Conservation (phyloP, 352 stramenopile species). For the Phytophthora uliginosa region DNA sequence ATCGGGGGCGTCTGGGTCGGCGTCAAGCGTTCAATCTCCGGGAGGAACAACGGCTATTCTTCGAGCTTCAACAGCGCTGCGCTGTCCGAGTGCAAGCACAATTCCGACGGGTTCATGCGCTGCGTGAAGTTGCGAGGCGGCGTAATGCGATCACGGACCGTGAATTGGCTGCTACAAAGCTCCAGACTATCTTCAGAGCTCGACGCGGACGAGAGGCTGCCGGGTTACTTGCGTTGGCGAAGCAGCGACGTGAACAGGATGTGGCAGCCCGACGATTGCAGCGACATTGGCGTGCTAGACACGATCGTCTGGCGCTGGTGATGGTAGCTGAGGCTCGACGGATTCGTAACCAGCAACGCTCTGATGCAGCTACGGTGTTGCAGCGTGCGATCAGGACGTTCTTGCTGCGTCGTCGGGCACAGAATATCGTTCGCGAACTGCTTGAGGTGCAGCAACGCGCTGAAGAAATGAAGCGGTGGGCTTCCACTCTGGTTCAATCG, state of each 20-base stretch:
- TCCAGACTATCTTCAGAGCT: slow-evolving; percentile 72
- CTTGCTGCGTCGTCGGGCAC: slow-evolving; percentile 54
- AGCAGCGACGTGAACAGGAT: slow-evolving; percentile 49
- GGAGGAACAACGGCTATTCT: slow-evolving; percentile 40
- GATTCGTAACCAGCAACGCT: slow-evolving; percentile 35
- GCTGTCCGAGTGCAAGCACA: slow-evolving; percentile 63
- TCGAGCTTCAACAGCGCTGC: slow-evolving; percentile 44
- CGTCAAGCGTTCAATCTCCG: slow-evolving; percentile 49
- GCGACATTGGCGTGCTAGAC: slow-evolving; percentile 57
- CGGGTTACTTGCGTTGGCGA: slow-evolving; percentile 52
- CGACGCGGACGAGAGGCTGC: slow-evolving; percentile 52
- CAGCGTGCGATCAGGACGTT: slow-evolving; percentile 58
- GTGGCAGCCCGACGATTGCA: slow-evolving; percentile 56
- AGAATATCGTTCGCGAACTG: slow-evolving; percentile 58
- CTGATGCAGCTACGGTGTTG: slow-evolving; percentile 50
- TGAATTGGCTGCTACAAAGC: slow-evolving; percentile 60
- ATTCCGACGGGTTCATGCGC: slow-evolving; percentile 54
- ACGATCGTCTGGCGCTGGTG: slow-evolving; percentile 53
- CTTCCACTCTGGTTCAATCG: slow-evolving; percentile 73
- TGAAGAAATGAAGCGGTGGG: slow-evolving; percentile 76
- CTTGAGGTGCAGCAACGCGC: slow-evolving; percentile 48
- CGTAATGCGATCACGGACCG: slow-evolving; percentile 37
- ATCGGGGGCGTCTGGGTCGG: slow-evolving; percentile 60
- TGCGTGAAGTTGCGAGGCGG: slow-evolving; percentile 37
- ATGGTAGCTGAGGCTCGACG: slow-evolving; percentile 52